Percentiles rank a stretch among this genome's conserved stretches.
phyloP scores from a whole-genome alignment of 164 flowering plant species.

The Hamamelis virginiana region DNA sequence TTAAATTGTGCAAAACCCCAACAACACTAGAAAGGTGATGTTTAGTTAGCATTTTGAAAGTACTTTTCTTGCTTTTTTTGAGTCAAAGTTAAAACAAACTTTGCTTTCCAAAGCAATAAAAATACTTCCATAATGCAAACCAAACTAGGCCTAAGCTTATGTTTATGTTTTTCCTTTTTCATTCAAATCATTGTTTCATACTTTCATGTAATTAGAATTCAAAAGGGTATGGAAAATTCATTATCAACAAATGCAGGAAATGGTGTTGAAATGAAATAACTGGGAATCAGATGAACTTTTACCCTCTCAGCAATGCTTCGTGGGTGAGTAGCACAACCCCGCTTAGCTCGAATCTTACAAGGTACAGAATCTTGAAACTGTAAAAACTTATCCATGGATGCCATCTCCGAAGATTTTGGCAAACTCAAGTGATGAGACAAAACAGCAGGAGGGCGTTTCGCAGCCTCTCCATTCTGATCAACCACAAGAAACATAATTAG shows the following conservation, averaged over 20 bases:
- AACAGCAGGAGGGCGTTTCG: slow-evolving; percentile 28
- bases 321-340: slow-evolving; percentile 96
- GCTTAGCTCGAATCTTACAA: slow-evolving; percentile 74
- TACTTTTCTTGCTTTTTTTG: too few species aligned
- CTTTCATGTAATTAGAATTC: too few species aligned
- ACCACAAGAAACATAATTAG: not conserved
- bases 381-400: slow-evolving; percentile 55
- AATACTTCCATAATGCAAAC: too few species aligned
- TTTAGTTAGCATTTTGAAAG: too few species aligned
- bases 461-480: slow-evolving; percentile 44
- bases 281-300: slow-evolving; percentile 12
- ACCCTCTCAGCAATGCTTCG: slow-evolving; percentile 98
- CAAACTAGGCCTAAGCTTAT: too few species aligned
- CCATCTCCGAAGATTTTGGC: slow-evolving; percentile 61
- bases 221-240: too few species aligned
- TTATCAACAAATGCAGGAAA: not conserved
- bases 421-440: slow-evolving; percentile 80
- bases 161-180: too few species aligned
- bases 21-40: too few species aligned
- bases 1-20: too few species aligned
- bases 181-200: too few species aligned
- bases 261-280: not conserved
- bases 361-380: slow-evolving; percentile 75
- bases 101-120: too few species aligned
- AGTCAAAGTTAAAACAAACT: too few species aligned